phyloP scores from a whole-genome alignment of 192 early-diverging fungal species.

The Helicostylum pulchrum region DNA sequence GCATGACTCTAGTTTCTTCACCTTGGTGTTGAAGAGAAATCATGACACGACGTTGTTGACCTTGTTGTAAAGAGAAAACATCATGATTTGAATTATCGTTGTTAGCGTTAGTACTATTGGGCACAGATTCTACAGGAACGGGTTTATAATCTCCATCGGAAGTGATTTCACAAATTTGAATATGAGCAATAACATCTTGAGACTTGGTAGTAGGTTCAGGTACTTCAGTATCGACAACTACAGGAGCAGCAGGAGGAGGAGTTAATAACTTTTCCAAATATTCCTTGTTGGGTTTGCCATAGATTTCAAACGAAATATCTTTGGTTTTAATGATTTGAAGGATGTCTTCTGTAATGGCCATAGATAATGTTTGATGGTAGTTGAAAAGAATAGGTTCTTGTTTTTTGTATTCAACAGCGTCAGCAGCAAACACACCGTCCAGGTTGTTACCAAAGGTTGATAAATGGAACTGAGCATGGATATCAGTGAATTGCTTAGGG shows the following conservation, averaged over 20 bases:
- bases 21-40: slow-evolving; percentile 61
- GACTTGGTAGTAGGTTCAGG: not conserved
- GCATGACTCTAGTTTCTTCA: slow-evolving; percentile 21
- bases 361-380: slow-evolving; percentile 50
- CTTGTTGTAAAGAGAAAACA: slow-evolving; percentile 69
- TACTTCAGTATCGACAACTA: not conserved
- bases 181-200: slow-evolving; percentile 64
- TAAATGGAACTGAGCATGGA: slow-evolving; percentile 70
- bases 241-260: not conserved
- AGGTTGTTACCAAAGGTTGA: slow-evolving; percentile 52
- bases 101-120: slow-evolving; percentile 36
- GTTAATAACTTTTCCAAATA: slow-evolving; percentile 23
- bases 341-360: slow-evolving; percentile 32
- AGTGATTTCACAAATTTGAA: slow-evolving; percentile 66
- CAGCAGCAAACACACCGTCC: slow-evolving; percentile 57
- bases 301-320: slow-evolving; percentile 49
- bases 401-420: slow-evolving; percentile 40
- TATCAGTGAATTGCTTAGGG: slow-evolving; percentile 58
- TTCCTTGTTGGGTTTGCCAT: slow-evolving; percentile 38
- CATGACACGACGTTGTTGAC: slow-evolving; percentile 67
- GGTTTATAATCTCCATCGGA: slow-evolving; percentile 61
- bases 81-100: not conserved
- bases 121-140: slow-evolving; percentile 46
- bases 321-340: slow-evolving; percentile 24
- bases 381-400: slow-evolving; percentile 52